These are phyloP conservation scores for Claviceps maximensis DNA, from an alignment of 2,329 filamentous ascomycete species.

Conservation along the genomic window DNA sequence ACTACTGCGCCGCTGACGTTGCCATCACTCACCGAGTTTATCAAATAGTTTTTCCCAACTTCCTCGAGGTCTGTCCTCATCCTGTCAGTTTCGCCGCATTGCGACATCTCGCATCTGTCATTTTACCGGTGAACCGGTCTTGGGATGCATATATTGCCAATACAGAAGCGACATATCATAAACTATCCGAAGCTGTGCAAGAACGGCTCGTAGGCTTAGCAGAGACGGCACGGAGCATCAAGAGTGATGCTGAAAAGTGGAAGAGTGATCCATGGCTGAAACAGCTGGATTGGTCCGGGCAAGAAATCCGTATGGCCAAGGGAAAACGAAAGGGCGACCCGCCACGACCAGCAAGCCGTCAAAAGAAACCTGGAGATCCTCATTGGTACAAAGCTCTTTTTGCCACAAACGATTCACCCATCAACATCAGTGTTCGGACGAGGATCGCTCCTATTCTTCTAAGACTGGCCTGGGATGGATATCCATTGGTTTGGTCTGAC, in stretches of 20 bases:
- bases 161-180: conserved; percentile 73
- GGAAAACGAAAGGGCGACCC: conserved; percentile 77
- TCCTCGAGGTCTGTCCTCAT: conserved; percentile 81
- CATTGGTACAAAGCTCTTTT: conserved; percentile 94
- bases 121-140: conserved; percentile 74
- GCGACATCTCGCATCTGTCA: conserved; percentile 83
- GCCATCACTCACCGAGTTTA: conserved; percentile 89
- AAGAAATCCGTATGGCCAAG: conserved; percentile 84
- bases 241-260: conserved; percentile 55
- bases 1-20: conserved; percentile 93
- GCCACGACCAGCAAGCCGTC: conserved; percentile 61
- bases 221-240: conserved; percentile 63
- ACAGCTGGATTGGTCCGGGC: conserved; percentile 91
- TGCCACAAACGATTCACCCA: conserved; percentile 49
- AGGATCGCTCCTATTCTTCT: conserved; percentile 77
- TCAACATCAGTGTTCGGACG: conserved; percentile 73
- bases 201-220: conserved; percentile 61
- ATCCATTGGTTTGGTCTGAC: conserved; percentile 87
- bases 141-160: conserved; percentile 80
- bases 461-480: conserved; percentile 73
- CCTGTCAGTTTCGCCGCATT: conserved; percentile 94
- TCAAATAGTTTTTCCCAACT: conserved; percentile 81
- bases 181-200: conserved; percentile 63
- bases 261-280: conserved; percentile 75
- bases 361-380: conserved; percentile 92